These are phyloP conservation scores for Phytophthora agathidicida DNA, from an alignment of 352 stramenopile species.

Conservation along the genomic window DNA sequence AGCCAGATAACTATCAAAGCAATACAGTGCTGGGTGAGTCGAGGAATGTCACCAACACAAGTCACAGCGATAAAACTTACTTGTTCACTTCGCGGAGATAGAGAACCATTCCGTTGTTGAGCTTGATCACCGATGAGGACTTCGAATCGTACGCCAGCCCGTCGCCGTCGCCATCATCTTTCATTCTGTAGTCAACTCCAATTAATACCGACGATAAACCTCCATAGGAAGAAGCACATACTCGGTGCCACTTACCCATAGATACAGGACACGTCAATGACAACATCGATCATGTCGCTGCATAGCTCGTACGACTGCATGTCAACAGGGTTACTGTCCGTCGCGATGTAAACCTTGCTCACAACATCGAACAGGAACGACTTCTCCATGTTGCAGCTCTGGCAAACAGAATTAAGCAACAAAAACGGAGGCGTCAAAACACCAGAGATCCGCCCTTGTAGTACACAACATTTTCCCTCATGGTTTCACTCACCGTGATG, in stretches of 20 bases:
- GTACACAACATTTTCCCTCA: background rate
- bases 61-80: slow-evolving; percentile 37
- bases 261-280: slow-evolving; percentile 99
- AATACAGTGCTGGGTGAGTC: slow-evolving; percentile 8
- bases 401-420: slow-evolving; percentile 24
- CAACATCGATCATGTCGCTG: slow-evolving; percentile 99
- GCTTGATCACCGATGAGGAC: slow-evolving; percentile 96
- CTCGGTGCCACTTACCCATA: slow-evolving; percentile 82
- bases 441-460: background rate
- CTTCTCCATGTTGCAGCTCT: slow-evolving; percentile 99
- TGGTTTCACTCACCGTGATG: slow-evolving; percentile 67
- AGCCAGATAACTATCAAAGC: slow-evolving; percentile 90
- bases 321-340: slow-evolving; percentile 98
- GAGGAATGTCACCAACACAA: background rate
- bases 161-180: slow-evolving; percentile 91
- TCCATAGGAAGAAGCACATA: background rate
- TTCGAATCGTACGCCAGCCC: slow-evolving; percentile 95
- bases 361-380: slow-evolving; percentile 99
- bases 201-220: background rate
- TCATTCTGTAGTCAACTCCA: slow-evolving; percentile 59
- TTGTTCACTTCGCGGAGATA: slow-evolving; percentile 95
- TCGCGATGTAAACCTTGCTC: slow-evolving; percentile 99
- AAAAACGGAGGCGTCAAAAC: background rate
- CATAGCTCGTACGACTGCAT: slow-evolving; percentile 98
- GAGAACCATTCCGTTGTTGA: slow-evolving; percentile 98